Percentiles rank a stretch among this genome's conserved stretches.
Evolutionary conservation across 2,329 filamentous ascomycete genomes (phyloP).

Genomic region (Alternaria atra): DNA sequence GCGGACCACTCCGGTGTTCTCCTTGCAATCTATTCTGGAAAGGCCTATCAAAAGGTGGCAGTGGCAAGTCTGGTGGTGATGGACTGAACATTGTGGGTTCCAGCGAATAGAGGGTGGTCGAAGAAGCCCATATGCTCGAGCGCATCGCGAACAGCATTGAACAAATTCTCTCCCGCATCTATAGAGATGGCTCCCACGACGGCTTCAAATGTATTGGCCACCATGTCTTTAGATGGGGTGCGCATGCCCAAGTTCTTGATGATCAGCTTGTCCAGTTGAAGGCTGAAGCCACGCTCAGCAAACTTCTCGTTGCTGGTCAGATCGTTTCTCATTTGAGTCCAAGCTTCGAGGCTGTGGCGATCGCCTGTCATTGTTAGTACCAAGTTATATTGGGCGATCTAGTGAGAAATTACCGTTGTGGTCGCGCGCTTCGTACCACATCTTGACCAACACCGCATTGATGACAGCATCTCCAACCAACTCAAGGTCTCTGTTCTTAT

Average conservation of each 20-base stretch:
- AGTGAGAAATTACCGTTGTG: not conserved
- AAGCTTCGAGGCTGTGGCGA: not conserved
- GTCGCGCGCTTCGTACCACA: not conserved
- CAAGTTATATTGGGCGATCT: no score
- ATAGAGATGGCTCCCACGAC: not conserved
- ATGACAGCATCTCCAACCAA: not conserved
- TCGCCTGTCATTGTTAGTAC: not conserved
- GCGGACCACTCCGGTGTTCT: not conserved
- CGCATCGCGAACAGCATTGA: not conserved
- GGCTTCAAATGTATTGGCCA: slow-evolving; percentile 8
- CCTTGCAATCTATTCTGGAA: not conserved
- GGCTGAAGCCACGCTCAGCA: not conserved
- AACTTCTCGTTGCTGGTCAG: not conserved
- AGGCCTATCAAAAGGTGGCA: not conserved
- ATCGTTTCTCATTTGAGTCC: not conserved
- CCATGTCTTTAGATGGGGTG: not conserved
- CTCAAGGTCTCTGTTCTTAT: not conserved
- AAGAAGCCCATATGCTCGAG: slow-evolving; percentile 14
- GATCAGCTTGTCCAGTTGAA: not conserved
- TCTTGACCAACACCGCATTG: not conserved
- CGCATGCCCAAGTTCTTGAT: not conserved
- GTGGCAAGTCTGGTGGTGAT: not conserved
- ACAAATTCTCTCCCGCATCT: not conserved
- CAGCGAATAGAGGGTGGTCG: slow-evolving; percentile 4
- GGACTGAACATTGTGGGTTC: slow-evolving; percentile 2